A percentile compares a stretch with the other conserved stretches of the same genome.
Evolutionary conservation across 495 filamentous ascomycete genomes (phyloP).

Genomic region (Penicillium canescens): DNA sequence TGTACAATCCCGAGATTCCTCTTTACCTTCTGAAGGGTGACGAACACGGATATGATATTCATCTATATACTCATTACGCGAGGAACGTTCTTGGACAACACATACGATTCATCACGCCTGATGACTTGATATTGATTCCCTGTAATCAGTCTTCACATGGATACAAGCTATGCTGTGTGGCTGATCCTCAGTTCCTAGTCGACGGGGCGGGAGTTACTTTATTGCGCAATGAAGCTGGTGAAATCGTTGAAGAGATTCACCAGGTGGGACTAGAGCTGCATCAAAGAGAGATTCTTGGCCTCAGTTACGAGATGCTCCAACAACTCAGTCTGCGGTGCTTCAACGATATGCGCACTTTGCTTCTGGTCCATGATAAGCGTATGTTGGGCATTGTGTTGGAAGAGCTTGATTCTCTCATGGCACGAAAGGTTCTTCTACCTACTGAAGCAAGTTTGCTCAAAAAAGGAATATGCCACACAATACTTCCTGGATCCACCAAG

Average conservation of each 20-base stretch:
- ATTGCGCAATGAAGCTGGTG: slow-evolving; percentile 8
- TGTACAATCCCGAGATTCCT: slow-evolving; percentile 26
- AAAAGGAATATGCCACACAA: no score
- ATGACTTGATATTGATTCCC: no score
- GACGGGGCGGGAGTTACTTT: no score
- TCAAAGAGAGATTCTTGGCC: slow-evolving; percentile 35
- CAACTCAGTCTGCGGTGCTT: slow-evolving; percentile 34
- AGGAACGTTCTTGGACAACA: no score
- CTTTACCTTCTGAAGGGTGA: slow-evolving; percentile 37
- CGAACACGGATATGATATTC: slow-evolving; percentile 34
- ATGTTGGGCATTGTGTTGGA: slow-evolving; percentile 43
- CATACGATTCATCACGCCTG: no score
- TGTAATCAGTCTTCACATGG: no score
- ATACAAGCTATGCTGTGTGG: slow-evolving; percentile 28
- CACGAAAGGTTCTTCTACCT: no score
- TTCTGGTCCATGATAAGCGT: slow-evolving; percentile 47
- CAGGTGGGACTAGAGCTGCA: slow-evolving; percentile 45
- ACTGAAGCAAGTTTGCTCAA: no score
- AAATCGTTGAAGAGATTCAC: slow-evolving; percentile 35
- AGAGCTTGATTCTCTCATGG: slow-evolving; percentile 33
- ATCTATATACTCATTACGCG: slow-evolving; percentile 28
- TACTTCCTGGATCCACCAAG: no score
- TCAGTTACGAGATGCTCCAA: slow-evolving; percentile 28
- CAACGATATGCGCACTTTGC: slow-evolving; percentile 45
- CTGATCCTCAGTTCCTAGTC: no score